Conservation (phyloP, 768 basidiomycete genomes). For the Mycena kentingensis region DNA sequence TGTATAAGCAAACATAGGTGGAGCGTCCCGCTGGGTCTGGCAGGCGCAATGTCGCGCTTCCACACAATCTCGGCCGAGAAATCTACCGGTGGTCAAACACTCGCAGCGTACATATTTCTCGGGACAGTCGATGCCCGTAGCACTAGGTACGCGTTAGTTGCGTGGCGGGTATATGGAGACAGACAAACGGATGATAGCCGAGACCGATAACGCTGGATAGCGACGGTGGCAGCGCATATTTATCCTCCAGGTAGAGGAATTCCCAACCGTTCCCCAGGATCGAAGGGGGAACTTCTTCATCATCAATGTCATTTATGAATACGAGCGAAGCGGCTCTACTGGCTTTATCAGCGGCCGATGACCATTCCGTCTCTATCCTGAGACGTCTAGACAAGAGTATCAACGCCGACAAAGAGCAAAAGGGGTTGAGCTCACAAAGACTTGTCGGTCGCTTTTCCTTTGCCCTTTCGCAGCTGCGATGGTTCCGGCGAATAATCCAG, state of each 20-base stretch:
- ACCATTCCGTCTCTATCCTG: slow-evolving; percentile 9
- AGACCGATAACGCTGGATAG: not conserved
- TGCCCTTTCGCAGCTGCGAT: not conserved
- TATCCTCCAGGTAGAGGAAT: slow-evolving; percentile 19
- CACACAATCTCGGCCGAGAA: not conserved
- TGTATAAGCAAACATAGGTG: slow-evolving; percentile 9
- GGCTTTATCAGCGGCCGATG: not conserved
- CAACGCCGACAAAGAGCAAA: not conserved
- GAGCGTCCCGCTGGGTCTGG: not conserved
- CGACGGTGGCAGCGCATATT: not conserved
- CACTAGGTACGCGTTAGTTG: not conserved
- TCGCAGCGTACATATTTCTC: not conserved
- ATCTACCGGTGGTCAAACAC: not conserved
- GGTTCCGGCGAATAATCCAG: not conserved
- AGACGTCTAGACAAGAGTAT: slow-evolving; percentile 3
- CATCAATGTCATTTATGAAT: slow-evolving; percentile 19
- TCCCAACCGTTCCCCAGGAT: not conserved
- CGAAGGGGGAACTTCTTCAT: slow-evolving; percentile 10
- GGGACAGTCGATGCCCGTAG: not conserved
- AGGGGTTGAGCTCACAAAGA: not conserved
- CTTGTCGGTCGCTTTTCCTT: not conserved
- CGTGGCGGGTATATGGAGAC: not conserved
- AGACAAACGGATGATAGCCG: not conserved
- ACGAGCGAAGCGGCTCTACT: slow-evolving; percentile 6
- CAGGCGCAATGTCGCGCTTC: not conserved